phyloP scores from a whole-genome alignment of 1,284 basidiomycete genomes.

The Trichosporon ovoides region DNA sequence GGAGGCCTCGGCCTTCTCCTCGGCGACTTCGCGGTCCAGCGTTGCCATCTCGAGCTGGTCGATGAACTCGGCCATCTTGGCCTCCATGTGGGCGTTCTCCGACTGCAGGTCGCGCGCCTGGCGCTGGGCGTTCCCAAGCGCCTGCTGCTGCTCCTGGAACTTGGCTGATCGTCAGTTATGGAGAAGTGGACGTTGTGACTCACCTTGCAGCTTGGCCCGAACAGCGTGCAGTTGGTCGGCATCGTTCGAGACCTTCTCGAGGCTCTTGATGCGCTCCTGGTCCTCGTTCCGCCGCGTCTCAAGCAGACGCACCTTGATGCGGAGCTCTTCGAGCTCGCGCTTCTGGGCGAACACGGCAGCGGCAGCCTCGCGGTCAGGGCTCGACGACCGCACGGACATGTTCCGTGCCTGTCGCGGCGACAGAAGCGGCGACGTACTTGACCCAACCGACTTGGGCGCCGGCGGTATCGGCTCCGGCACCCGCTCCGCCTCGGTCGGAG shows the following conservation, averaged over 20 bases:
- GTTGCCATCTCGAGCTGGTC: slow-evolving; percentile 93
- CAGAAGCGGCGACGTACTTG: neutral
- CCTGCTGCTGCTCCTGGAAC: slow-evolving; percentile 70
- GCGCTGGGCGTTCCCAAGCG: slow-evolving; percentile 63
- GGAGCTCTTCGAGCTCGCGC: slow-evolving; percentile 65
- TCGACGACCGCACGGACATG: slow-evolving; percentile 1
- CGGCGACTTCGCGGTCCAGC: slow-evolving; percentile 94
- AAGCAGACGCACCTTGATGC: slow-evolving; percentile 74
- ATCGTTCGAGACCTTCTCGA: slow-evolving; percentile 77
- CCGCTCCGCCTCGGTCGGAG: neutral
- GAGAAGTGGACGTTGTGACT: slow-evolving; percentile 10
- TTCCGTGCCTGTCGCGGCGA: slow-evolving; percentile 7
- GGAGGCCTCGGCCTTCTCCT: slow-evolving; percentile 80
- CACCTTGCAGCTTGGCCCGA: slow-evolving; percentile 71
- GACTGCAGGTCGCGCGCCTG: slow-evolving; percentile 63
- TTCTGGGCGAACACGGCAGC: slow-evolving; percentile 30
- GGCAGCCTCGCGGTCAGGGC: slow-evolving; percentile 22
- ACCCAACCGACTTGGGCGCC: neutral
- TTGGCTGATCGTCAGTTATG: slow-evolving; percentile 55
- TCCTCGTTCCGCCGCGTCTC: slow-evolving; percentile 85
- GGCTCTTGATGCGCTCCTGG: slow-evolving; percentile 68
- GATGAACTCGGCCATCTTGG: slow-evolving; percentile 62
- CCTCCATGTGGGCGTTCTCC: slow-evolving; percentile 60
- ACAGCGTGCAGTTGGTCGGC: slow-evolving; percentile 78
- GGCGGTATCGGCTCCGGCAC: neutral